phyloP scores from a whole-genome alignment of 352 stramenopile species.

The Phytophthora agathidicida region DNA sequence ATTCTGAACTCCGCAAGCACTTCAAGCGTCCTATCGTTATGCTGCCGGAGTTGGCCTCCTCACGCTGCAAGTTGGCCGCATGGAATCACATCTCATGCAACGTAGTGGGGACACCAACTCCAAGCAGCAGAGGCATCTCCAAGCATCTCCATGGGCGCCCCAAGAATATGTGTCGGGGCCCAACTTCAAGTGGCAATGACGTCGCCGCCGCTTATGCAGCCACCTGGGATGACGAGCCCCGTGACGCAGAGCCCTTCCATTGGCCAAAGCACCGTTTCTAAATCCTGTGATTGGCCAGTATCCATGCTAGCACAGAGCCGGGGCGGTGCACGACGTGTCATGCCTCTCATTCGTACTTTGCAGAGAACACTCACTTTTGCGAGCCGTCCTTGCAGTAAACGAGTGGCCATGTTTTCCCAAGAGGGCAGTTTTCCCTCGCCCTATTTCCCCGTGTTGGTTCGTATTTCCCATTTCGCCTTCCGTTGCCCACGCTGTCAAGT shows the following conservation, averaged over 20 bases:
- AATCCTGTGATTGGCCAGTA: conserved; percentile 14
- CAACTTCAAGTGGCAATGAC: conserved; percentile 24
- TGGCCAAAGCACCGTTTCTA: conserved; percentile 4
- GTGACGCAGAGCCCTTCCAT: conserved; percentile 15
- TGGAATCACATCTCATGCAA: too few relatives aligned
- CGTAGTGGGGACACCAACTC: too few relatives aligned
- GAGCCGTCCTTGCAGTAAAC: conserved; percentile 12
- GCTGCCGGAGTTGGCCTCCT: conserved; percentile 1
- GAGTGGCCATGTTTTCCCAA: conserved; percentile 31
- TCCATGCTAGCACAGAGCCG: neutral
- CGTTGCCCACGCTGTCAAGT: conserved; percentile 2
- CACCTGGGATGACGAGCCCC: conserved; percentile 27
- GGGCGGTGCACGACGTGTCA: conserved; percentile 15
- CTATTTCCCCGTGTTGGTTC: conserved; percentile 5
- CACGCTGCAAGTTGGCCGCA: conserved; percentile 5
- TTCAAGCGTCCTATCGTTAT: conserved; percentile 22
- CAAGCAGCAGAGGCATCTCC: too few relatives aligned
- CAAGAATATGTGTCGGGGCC: too few relatives aligned
- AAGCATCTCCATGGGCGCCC: too few relatives aligned
- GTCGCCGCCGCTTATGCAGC: conserved; percentile 13
- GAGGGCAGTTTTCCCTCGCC: conserved; percentile 19
- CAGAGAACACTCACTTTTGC: conserved; percentile 27
- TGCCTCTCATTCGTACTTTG: conserved; percentile 35
- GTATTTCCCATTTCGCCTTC: conserved; percentile 29
- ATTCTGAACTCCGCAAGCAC: conserved; percentile 14